Percentiles rank a stretch among this genome's conserved stretches.
Conservation (phyloP, 1,284 basidiomycete species). For the Xerocomus amazonicus region DNA sequence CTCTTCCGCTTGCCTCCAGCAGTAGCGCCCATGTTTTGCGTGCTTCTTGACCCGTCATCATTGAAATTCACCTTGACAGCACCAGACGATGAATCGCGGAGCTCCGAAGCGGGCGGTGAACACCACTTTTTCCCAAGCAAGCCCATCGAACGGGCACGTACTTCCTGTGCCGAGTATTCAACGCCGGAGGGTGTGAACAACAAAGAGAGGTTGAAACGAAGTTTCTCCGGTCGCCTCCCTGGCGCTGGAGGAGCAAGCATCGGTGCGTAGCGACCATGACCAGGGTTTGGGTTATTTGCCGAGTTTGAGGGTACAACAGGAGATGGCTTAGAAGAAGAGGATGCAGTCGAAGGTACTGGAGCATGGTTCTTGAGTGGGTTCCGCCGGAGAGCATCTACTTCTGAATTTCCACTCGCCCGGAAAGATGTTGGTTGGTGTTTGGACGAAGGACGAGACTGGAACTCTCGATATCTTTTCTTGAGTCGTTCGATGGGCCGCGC, state of each 20-base stretch:
- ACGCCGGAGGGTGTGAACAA: conserved; percentile 64
- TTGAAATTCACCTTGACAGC: conserved; percentile 48
- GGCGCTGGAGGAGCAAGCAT: conserved; percentile 65
- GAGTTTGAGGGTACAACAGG: conserved; percentile 18
- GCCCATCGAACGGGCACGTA: conserved; percentile 71
- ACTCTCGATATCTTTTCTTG: conserved; percentile 81
- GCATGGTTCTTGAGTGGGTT: conserved; percentile 55
- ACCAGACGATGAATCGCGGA: conserved; percentile 29
- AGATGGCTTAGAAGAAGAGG: conserved; percentile 27
- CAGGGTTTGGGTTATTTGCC: conserved; percentile 8
- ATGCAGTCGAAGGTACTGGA: conserved; percentile 30
- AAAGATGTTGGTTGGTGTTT: conserved; percentile 28
- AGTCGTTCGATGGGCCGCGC: conserved; percentile 84
- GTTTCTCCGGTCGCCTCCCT: conserved; percentile 67
- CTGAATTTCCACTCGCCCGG: conserved; percentile 22
- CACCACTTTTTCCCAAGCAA: conserved; percentile 79
- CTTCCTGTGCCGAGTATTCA: conserved; percentile 74
- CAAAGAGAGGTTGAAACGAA: conserved; percentile 61
- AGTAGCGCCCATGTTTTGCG: conserved; percentile 37
- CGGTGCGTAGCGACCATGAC: conserved; percentile 53
- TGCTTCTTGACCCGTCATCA: conserved; percentile 47
- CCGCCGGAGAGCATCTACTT: conserved; percentile 44
- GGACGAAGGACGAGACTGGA: conserved; percentile 53
- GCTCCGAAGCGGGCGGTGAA: conserved; percentile 52
- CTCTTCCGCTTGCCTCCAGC: conserved; percentile 39